Evolutionary conservation across 2,329 filamentous ascomycete species (phyloP).

Genomic region (Microcera coccophila): DNA sequence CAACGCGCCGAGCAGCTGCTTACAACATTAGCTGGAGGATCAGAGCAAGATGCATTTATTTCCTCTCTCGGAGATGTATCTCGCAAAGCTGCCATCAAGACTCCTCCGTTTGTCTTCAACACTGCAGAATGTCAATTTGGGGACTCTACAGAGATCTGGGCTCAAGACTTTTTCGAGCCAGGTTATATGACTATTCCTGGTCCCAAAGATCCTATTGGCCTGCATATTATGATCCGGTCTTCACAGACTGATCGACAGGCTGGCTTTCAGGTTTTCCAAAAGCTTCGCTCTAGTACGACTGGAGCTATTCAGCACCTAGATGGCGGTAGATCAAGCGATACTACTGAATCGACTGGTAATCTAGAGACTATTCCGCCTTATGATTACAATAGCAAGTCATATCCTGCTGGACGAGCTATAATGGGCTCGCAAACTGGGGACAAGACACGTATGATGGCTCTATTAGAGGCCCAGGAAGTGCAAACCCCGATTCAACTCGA

Average conservation of each 20-base stretch:
- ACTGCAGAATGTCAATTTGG: too few species aligned
- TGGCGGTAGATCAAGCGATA: too few species aligned
- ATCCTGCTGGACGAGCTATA: too few species aligned
- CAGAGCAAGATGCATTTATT: slow-evolving; percentile 2
- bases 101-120: slow-evolving; percentile 7
- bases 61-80: too few species aligned
- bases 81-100: neutral
- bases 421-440: slow-evolving; percentile 11
- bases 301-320: too few species aligned
- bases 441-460: slow-evolving; percentile 21
- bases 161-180: slow-evolving; percentile 39
- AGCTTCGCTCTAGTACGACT: too few species aligned
- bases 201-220: slow-evolving; percentile 27
- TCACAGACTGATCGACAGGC: too few species aligned
- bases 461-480: slow-evolving; percentile 32
- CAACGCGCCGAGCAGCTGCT: slow-evolving; percentile 27
- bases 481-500: slow-evolving; percentile 35
- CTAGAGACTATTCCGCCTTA: too few species aligned
- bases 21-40: slow-evolving; percentile 1
- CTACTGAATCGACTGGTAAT: too few species aligned
- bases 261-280: too few species aligned
- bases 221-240: too few species aligned
- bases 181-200: slow-evolving; percentile 39
- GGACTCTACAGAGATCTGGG: slow-evolving; percentile 33
- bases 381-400: too few species aligned